Evolutionary conservation across 2,329 filamentous ascomycete genomes (phyloP).

Genomic region (Ceratocystis harringtonii): DNA sequence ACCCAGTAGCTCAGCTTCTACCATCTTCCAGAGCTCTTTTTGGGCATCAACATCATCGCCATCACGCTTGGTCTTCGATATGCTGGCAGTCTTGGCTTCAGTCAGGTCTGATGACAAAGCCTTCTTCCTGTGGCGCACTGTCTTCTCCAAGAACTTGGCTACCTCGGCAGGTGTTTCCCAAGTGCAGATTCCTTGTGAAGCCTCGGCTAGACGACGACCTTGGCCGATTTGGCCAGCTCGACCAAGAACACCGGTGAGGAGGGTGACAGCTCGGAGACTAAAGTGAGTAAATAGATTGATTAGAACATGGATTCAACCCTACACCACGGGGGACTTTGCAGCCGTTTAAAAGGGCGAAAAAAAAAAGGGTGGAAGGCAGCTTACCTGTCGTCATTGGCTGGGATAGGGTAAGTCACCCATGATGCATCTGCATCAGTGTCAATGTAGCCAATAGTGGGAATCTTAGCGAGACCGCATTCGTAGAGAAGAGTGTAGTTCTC

Average conservation of each 20-base stretch:
- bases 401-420: constrained; percentile 92
- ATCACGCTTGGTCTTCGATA: constrained; percentile 13
- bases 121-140: constrained; percentile 13
- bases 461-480: constrained; percentile 74
- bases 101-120: constrained; percentile 11
- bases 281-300: constrained; percentile 18
- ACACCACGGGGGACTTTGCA: not conserved
- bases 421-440: constrained; percentile 88
- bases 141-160: constrained; percentile 25
- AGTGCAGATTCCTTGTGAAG: constrained; percentile 45
- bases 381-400: constrained; percentile 88
- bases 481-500: constrained; percentile 86
- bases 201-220: constrained; percentile 46
- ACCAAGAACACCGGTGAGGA: constrained; percentile 75
- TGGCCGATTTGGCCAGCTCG: constrained; percentile 70
- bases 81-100: constrained; percentile 13
- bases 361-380: constrained; percentile 19
- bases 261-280: constrained; percentile 64
- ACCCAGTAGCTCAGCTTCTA: constrained; percentile 14
- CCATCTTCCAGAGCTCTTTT: constrained; percentile 17
- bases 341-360: not conserved
- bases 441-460: constrained; percentile 88
- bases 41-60: constrained; percentile 16
- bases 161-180: constrained; percentile 40
- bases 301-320: not conserved